phyloP scores from a whole-genome alignment of 768 basidiomycete genomes.

The Scleroderma citrinum region DNA sequence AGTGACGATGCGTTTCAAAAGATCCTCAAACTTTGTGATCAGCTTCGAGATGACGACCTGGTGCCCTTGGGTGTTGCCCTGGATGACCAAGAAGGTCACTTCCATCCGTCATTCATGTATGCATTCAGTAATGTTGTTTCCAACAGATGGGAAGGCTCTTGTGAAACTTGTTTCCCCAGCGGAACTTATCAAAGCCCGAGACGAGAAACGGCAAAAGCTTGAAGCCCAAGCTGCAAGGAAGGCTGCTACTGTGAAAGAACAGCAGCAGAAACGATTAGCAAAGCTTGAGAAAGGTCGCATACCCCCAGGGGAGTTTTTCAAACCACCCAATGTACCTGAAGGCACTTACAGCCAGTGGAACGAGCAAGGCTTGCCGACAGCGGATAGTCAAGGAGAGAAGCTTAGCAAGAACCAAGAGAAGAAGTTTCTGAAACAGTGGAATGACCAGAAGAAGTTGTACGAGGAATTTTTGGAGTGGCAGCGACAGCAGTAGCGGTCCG shows the following conservation, averaged over 20 bases:
- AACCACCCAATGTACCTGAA: constrained; percentile 67
- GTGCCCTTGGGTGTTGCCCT: constrained; percentile 93
- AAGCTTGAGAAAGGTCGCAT: constrained; percentile 84
- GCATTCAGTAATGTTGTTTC: background rate
- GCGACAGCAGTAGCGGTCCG: constrained; percentile 23
- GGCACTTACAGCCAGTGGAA: constrained; percentile 82
- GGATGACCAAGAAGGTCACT: constrained; percentile 90
- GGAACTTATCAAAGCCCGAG: constrained; percentile 75
- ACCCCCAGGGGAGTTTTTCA: constrained; percentile 75
- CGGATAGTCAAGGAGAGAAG: constrained; percentile 80
- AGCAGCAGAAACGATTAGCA: constrained; percentile 60
- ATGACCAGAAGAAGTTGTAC: constrained; percentile 71
- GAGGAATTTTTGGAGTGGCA: constrained; percentile 64
- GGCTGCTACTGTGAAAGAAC: constrained; percentile 58
- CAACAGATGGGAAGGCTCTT: constrained; percentile 84
- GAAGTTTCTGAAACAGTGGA: constrained; percentile 70
- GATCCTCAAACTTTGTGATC: constrained; percentile 83
- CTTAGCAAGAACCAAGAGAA: constrained; percentile 77
- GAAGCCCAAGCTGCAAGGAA: constrained; percentile 80
- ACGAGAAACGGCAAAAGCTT: constrained; percentile 74
- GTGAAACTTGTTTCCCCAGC: constrained; percentile 86
- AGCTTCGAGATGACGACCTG: constrained; percentile 82
- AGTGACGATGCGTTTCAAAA: constrained; percentile 63
- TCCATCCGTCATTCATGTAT: background rate
- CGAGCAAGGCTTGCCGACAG: constrained; percentile 75